Conservation (phyloP, 2,329 filamentous ascomycete genomes). For the Whalleya microplaca region DNA sequence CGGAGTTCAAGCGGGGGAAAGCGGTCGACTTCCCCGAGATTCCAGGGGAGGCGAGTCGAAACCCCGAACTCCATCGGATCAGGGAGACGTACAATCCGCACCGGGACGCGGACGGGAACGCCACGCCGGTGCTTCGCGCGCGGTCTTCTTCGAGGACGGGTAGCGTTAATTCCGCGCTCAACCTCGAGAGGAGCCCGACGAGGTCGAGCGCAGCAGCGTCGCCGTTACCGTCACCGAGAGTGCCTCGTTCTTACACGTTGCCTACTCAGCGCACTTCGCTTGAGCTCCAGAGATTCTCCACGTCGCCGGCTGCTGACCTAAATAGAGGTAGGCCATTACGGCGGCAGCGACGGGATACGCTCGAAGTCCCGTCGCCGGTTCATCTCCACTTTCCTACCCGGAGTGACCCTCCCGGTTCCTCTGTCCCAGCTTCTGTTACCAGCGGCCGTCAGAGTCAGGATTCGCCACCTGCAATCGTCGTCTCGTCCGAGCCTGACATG, state of each 20-base stretch:
- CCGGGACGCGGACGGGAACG: constrained; percentile 38
- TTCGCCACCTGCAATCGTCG: not conserved
- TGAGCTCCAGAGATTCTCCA: not conserved
- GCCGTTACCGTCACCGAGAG: constrained; percentile 11
- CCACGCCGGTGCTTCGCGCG: constrained; percentile 31
- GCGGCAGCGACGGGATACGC: constrained; percentile 34
- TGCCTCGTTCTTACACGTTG: constrained; percentile 26
- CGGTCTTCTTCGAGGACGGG: constrained; percentile 40
- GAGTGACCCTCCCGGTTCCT: not conserved
- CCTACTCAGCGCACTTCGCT: constrained; percentile 8
- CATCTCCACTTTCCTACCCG: constrained; percentile 6
- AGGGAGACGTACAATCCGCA: constrained; percentile 44
- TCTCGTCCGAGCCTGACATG: not conserved
- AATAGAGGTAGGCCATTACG: constrained; percentile 24
- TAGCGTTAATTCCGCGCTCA: constrained; percentile 36
- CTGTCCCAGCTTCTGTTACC: not conserved
- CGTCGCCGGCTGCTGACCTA: constrained; percentile 7
- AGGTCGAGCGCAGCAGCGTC: constrained; percentile 26
- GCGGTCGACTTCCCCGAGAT: constrained; percentile 58
- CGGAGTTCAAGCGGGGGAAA: constrained; percentile 50
- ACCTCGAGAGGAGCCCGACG: constrained; percentile 23
- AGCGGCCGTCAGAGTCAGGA: not conserved
- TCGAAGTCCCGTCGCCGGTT: constrained; percentile 36
- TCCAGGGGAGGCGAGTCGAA: constrained; percentile 56
- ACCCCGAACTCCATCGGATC: constrained; percentile 43